These are phyloP conservation scores for Trichophyton schoenleinii DNA, from an alignment of 2,329 filamentous ascomycete genomes.

Conservation along the genomic window DNA sequence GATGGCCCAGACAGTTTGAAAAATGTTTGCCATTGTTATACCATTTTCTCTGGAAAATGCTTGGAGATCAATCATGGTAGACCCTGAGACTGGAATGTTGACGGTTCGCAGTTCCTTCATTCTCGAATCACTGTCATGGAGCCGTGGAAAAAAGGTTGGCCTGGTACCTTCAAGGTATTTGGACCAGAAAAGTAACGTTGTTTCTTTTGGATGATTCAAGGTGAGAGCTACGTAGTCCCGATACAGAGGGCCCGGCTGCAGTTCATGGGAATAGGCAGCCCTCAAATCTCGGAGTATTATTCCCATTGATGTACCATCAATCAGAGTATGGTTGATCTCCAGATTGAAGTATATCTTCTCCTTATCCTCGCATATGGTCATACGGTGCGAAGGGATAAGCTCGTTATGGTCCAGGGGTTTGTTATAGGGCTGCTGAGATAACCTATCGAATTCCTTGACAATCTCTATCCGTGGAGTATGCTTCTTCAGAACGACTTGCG, in stretches of 20 bases:
- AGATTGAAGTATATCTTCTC: conserved; percentile 12
- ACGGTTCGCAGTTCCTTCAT: neutral
- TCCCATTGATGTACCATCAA: conserved; percentile 31
- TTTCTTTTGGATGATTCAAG: conserved; percentile 6
- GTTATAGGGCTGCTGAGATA: neutral
- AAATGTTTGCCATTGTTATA: conserved; percentile 15
- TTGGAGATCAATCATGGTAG: neutral
- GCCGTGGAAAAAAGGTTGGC: conserved; percentile 13
- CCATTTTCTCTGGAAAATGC: conserved; percentile 4
- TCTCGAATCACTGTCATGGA: neutral
- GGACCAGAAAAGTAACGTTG: conserved; percentile 16
- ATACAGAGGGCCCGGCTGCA: neutral
- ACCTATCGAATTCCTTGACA: neutral
- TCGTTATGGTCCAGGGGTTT: neutral
- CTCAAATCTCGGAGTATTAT: conserved; percentile 28
- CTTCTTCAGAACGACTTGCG: neutral
- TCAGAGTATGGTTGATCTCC: conserved; percentile 33
- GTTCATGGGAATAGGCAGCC: conserved; percentile 20
- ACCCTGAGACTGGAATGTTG: neutral
- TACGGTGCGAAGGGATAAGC: neutral
- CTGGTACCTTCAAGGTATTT: conserved; percentile 15
- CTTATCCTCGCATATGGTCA: neutral
- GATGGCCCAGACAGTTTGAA: conserved; percentile 17
- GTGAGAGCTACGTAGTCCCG: conserved; percentile 26
- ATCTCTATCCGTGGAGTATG: neutral